Base-by-base conservation (phyloP, 768 basidiomycete species). In the Chalciporus chontae region DNA sequence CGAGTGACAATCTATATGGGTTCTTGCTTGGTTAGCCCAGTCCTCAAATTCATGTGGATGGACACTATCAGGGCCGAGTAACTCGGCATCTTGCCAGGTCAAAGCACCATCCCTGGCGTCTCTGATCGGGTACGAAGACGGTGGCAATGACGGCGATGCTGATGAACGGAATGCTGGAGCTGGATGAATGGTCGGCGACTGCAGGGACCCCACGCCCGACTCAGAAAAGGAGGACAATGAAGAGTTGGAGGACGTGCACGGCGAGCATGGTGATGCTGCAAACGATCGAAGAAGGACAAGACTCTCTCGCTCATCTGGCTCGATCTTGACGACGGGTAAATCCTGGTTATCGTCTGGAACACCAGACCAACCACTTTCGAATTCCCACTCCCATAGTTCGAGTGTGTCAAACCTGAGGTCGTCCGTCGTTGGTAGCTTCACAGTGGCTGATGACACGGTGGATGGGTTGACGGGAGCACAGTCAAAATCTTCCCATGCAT, bases 401-500 rank as follows among this genome's bases (percentile, higher is more conserved):
- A 77, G 66, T 45, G 74, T 68, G n/a, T 75, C 71, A 18, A 77
- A 72, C 47, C 72, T 73, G 21, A 73, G 60, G 21, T 73, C 76
- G 3, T 71, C 71, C 32, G 74, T 57, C 10, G 42, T 37, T 21
- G 64, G 64, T 40, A 65, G 36, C 43, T 68, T 66, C 50, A 65
- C 54, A 5, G 57, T 68, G 61, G 47, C 64, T 59, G 61, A 59
- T 15, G 60, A 58, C 9, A 63, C 54, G 5, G 56, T 67, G 26
- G 57, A 63, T 23, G 57, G 47, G 29, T 55, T 49, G 15, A 40
- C 57, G 10, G 54, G 61, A 11, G 59, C 53, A 18, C 67, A 59
- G 57, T 84, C 82, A 51, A 81, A 73, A 55, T 78, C 76, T 45
- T 87, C 86, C 85, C 85, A 89, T 15, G 79, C 79, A 48, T 85